Conservation (phyloP, 2,329 filamentous ascomycete genomes). For the Cyphellophora attinorum region DNA sequence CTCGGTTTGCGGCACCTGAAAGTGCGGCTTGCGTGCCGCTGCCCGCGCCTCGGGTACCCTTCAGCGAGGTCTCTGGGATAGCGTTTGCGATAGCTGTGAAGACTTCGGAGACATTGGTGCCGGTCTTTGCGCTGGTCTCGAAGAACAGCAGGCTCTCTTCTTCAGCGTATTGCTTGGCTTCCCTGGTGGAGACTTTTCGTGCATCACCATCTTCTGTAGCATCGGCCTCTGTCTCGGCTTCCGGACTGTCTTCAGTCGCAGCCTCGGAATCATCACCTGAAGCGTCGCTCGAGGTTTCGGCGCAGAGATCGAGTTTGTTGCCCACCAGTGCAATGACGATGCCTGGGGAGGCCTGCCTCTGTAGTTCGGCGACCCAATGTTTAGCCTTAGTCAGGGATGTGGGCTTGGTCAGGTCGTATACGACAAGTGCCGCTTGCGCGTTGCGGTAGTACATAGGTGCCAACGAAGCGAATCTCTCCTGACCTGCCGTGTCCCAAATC, state of each 20-base stretch:
- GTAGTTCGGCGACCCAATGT: slow-evolving; percentile 96
- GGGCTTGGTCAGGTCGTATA: slow-evolving; percentile 96
- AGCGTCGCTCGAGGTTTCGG: slow-evolving; percentile 30
- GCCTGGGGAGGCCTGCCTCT: slow-evolving; percentile 88
- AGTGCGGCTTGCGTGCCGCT: slow-evolving; percentile 46
- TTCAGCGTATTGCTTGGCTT: slow-evolving; percentile 87
- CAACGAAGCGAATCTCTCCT: slow-evolving; percentile 92
- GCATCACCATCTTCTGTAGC: slow-evolving; percentile 61
- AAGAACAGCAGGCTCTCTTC: slow-evolving; percentile 93
- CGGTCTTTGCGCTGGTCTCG: slow-evolving; percentile 95
- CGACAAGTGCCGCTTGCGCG: slow-evolving; percentile 90
- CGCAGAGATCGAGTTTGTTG: slow-evolving; percentile 89
- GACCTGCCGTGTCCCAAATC: slow-evolving; percentile 97
- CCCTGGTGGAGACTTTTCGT: slow-evolving; percentile 79
- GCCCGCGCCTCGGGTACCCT: slow-evolving; percentile 52
- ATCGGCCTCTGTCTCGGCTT: slow-evolving; percentile 39
- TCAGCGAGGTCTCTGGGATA: slow-evolving; percentile 92
- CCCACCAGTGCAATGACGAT: slow-evolving; percentile 96
- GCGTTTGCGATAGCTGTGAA: slow-evolving; percentile 98
- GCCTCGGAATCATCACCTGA: slow-evolving; percentile 18
- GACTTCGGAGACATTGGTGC: slow-evolving; percentile 86
- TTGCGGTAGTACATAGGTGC: slow-evolving; percentile 99
- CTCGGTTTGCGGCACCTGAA: slow-evolving; percentile 39
- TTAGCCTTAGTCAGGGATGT: slow-evolving; percentile 93
- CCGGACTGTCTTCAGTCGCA: slow-evolving; percentile 37